Conservation (phyloP, 495 filamentous ascomycete genomes). For the Aspergillus indologenus region DNA sequence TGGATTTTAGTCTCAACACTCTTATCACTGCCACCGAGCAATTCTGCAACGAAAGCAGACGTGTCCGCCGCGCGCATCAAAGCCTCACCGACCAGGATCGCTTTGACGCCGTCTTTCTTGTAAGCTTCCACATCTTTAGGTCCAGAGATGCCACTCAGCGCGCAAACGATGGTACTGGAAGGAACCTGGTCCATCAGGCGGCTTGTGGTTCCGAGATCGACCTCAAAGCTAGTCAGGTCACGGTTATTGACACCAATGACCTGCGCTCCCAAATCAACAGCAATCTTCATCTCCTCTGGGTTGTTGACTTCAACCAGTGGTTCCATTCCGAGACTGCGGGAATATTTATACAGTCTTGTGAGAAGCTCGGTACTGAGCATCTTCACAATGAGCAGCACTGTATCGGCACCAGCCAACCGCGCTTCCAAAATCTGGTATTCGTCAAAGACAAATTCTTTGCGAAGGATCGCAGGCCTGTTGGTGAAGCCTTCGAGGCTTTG, state of each 20-base stretch:
- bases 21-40: constrained; percentile 61
- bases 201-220: constrained; percentile 92
- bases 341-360: constrained; percentile 79
- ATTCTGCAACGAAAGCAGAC: constrained; percentile 72
- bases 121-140: constrained; percentile 89
- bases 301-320: constrained; percentile 97
- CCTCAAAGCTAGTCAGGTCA: constrained; percentile 92
- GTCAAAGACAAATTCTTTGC: constrained; percentile 98
- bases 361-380: constrained; percentile 83
- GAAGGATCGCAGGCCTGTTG: constrained; percentile 84
- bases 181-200: constrained; percentile 83
- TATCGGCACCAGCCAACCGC: constrained; percentile 89
- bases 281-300: constrained; percentile 84
- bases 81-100: constrained; percentile 91
- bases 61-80: constrained; percentile 86
- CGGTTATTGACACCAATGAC: constrained; percentile 98
- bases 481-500: constrained; percentile 85
- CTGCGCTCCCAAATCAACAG: constrained; percentile 81
- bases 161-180: constrained; percentile 83
- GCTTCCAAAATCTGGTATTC: constrained; percentile 98
- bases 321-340: constrained; percentile 90
- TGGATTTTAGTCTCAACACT: constrained; percentile 15
- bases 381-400: constrained; percentile 94
- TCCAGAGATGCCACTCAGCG: constrained; percentile 88
- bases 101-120: constrained; percentile 82